Evolutionary conservation across 257 asterid species (phyloP), one percentile per base, ranked within the genome.

Genomic region (Craterostigma plantagineum): DNA sequence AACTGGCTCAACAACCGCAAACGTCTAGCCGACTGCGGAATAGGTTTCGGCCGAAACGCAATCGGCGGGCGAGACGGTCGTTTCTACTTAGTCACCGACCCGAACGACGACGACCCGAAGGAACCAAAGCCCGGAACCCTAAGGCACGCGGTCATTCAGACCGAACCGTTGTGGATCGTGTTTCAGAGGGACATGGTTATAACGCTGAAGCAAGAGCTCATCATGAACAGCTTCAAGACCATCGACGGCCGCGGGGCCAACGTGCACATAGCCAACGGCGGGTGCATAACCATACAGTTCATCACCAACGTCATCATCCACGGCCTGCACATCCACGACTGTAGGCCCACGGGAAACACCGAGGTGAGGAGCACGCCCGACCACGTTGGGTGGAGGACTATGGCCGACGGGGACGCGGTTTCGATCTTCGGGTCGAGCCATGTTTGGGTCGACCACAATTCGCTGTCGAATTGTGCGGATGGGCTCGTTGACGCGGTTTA

Each of bases 401-500:
- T 72, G 80, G 92, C 96, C 16, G 96, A 84, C 61, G 96, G 96
- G 9, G 96, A 84, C 48, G 96, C 67, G 0, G 11, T 84, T 15
- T 84, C 96, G n/a, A 74, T 84, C 51, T 84, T 84, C 13, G 92
- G 90, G 1, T 72, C 96, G 14, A 84, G 93, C 55, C 90, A 84
- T 47, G 45, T 84, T 14, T 84, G 96, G 96, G 69, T 84, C 8
- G 96, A 84, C 35, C 96, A 84, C 34, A 84, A 84, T 57, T 76
- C 96, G 4, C 84, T 84, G 45, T 76, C 92, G 7, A 75, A 84
- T 52, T 84, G 93, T 13, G 93, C 95, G 0, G 95, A 84, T 34
- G 95, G 95, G 37, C 95, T 84, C 23, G 92, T 84, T 17, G 96
- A 84, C 35, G 96, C 96, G 44, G 79, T 84, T 18, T 74, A 79